phyloP scores from a whole-genome alignment of 306 rosid species.

The Myrica gale region DNA sequence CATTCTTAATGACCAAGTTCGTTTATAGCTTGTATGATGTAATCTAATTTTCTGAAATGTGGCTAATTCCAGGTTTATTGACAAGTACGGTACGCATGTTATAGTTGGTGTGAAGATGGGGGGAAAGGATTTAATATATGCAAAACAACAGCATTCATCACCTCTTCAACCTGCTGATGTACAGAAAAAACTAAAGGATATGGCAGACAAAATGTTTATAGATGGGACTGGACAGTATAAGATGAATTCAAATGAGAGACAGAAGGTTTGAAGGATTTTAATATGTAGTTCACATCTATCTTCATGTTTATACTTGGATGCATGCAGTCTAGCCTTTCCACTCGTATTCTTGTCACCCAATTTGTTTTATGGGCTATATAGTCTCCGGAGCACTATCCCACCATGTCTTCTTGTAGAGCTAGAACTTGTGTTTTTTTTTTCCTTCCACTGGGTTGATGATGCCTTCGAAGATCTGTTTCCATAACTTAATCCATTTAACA shows the following conservation, averaged over 20 bases:
- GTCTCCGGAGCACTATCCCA: neutral
- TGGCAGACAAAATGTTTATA: constrained; percentile 55
- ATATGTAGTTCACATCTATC: neutral
- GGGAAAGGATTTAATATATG: constrained; percentile 69
- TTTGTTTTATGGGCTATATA: neutral
- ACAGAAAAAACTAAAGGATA: constrained; percentile 65
- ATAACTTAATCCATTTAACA: neutral
- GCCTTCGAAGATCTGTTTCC: neutral
- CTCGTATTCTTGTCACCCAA: neutral
- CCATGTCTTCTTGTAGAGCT: constrained; percentile 1
- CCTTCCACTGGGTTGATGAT: constrained; percentile 1
- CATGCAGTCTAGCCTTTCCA: neutral
- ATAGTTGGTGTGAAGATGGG: constrained; percentile 72
- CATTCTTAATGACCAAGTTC: neutral
- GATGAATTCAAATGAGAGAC: constrained; percentile 13
- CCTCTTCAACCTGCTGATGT: constrained; percentile 62
- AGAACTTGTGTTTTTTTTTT: neutral
- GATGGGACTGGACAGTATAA: constrained; percentile 34
- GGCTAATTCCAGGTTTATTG: constrained; percentile 55
- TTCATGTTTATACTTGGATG: neutral
- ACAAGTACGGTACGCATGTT: constrained; percentile 75
- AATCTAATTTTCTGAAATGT: neutral
- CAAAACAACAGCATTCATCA: constrained; percentile 70
- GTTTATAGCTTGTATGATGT: neutral
- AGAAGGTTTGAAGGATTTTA: constrained; percentile 28